Evolutionary conservation across 2,329 filamentous ascomycete species (phyloP).

Genomic region (Aspergillus arachidicola): DNA sequence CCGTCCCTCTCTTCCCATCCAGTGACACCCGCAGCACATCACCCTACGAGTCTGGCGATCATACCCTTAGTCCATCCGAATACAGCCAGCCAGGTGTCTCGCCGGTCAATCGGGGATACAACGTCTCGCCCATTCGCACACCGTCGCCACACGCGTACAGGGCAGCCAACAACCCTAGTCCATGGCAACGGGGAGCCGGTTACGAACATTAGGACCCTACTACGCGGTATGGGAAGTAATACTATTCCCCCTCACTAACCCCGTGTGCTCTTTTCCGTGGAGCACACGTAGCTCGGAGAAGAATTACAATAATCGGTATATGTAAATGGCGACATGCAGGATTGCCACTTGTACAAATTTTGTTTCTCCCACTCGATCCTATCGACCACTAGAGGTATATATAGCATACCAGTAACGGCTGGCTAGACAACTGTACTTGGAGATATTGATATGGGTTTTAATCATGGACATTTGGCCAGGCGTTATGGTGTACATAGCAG

Average conservation of each 20-base stretch:
- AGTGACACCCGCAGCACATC: background rate
- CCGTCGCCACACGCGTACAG: conserved; percentile 38
- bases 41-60: background rate
- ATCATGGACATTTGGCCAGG: background rate
- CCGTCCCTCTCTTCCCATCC: conserved; percentile 1
- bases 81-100: background rate
- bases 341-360: background rate
- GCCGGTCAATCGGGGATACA: background rate
- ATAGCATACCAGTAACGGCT: background rate
- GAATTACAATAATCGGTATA: background rate
- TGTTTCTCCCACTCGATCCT: background rate
- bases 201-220: conserved; percentile 48
- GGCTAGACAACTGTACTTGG: background rate
- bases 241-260: background rate
- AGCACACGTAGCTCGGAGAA: background rate
- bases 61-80: background rate
- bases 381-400: background rate
- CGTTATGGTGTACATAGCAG: conserved; percentile 1
- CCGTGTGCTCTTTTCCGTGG: background rate
- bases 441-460: background rate
- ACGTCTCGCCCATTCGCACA: conserved; percentile 17
- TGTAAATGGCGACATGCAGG: background rate
- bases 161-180: conserved; percentile 57
- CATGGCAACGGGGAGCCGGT: conserved; percentile 66
- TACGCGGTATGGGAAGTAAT: background rate